Base-by-base conservation (phyloP, 768 basidiomycete genomes). In the Paxillus ammoniavirescens region DNA sequence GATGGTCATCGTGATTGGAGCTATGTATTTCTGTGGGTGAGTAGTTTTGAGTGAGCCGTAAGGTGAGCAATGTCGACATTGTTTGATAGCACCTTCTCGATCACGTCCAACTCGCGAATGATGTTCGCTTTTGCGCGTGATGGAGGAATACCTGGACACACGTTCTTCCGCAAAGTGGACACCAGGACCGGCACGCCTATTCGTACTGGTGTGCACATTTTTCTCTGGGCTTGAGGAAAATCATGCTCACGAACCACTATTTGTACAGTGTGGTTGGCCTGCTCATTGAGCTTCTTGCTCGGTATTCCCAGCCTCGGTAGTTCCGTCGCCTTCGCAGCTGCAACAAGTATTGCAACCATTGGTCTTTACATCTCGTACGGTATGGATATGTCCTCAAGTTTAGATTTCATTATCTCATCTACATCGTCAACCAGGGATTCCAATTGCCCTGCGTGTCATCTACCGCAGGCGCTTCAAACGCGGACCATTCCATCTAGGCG, bases 61-160 rank as follows among this genome's bases (percentile, higher is more conserved):
- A 26, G 15, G 21, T 40, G 47, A 21, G 28, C 2, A 8, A 17
- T 42, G 21, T 30, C 44, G 5, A 31, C 8, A 4, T 18, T 18
- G 30, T 15, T 33, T 21, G 8, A 5, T 51, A 85, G 86, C 13
- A 87, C 84, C 0, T 91, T 91, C 71, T 89, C 87, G 0, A 71
- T 92, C 47, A 89, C 89, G 0, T 84, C 83, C 0, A 92, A 91
- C 64, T 87, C 84, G 4, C 77, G 89, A 0, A 91, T 91, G 89
- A 88, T 87, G 84, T 92, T 83, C 64, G 85, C 88, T 0, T 91
- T 90, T 61, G 78, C 86, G 4, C 79, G 89, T 36, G 89, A 92
- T 65, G 84, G 87, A 0, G 87, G 80, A 10, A 77, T 89, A 23
- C 87, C 89, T 0, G 86, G 83, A 12, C 82, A 82, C 56, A 76